Evolutionary conservation across 768 basidiomycete genomes (phyloP).

Genomic region (Boletus eberwhitei): DNA sequence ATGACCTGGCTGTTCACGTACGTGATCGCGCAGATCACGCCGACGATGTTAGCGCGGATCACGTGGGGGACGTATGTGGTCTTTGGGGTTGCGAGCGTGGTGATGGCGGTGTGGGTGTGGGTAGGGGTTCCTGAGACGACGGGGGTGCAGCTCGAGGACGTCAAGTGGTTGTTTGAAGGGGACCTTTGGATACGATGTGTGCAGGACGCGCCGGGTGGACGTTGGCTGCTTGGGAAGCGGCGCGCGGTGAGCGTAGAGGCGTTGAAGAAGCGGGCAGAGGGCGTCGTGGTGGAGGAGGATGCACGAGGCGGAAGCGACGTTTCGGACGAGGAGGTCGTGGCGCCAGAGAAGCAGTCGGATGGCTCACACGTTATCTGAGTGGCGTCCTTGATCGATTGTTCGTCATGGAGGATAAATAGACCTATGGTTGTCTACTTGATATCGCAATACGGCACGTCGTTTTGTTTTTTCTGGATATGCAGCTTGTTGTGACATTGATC

Average conservation of each 20-base stretch:
- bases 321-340: not conserved
- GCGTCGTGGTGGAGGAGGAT: not conserved
- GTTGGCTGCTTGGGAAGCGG: constrained; percentile 22
- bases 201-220: constrained; percentile 34
- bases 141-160: constrained; percentile 38
- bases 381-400: not conserved
- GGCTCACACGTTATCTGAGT: constrained; percentile 6
- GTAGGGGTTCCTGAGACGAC: constrained; percentile 40
- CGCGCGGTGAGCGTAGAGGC: constrained; percentile 26
- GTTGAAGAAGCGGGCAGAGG: constrained; percentile 13
- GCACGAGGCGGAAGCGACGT: not conserved
- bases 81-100: constrained; percentile 30
- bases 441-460: too few relatives aligned
- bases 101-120: constrained; percentile 35
- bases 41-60: constrained; percentile 32
- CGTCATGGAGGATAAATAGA: not conserved
- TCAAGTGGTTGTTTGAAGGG: constrained; percentile 34
- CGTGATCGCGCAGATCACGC: constrained; percentile 37
- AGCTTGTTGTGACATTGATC: not conserved
- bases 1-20: constrained; percentile 38
- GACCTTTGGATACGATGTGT: constrained; percentile 27
- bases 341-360: not conserved
- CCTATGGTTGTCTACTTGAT: not conserved
- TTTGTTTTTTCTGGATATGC: not conserved
- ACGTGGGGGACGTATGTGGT: constrained; percentile 32